Evolutionary conservation across 2,329 filamentous ascomycete genomes (phyloP).

Genomic region (Verticillium albo-atrum): DNA sequence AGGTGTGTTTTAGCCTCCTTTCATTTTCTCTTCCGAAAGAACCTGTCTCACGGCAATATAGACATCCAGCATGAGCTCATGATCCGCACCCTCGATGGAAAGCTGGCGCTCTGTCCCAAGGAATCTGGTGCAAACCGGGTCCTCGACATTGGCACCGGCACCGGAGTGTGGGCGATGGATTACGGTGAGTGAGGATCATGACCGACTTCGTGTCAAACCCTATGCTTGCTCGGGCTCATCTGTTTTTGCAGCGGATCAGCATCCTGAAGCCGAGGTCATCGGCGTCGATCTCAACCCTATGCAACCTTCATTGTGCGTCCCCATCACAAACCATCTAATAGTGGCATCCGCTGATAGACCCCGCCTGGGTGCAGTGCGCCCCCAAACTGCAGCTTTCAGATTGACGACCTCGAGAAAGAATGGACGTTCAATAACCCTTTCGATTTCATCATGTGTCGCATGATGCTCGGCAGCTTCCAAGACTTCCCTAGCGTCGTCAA

Average conservation of each 20-base stretch:
- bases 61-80: slow-evolving; percentile 32
- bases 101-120: slow-evolving; percentile 22
- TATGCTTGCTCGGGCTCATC: neutral
- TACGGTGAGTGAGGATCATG: slow-evolving; percentile 12
- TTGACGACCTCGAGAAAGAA: slow-evolving; percentile 28
- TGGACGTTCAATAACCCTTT: slow-evolving; percentile 20
- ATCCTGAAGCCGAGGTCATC: slow-evolving; percentile 37
- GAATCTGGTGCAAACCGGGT: slow-evolving; percentile 12
- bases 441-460: slow-evolving; percentile 32
- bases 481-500: slow-evolving; percentile 22
- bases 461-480: slow-evolving; percentile 24
- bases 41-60: neutral
- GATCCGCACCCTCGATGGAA: slow-evolving; percentile 22
- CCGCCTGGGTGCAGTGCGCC: slow-evolving; percentile 15
- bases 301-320: slow-evolving; percentile 33
- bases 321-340: neutral
- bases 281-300: slow-evolving; percentile 53
- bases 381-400: slow-evolving; percentile 28
- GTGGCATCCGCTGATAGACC: neutral
- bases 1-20: neutral
- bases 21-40: neutral
- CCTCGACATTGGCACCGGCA: slow-evolving; percentile 19
- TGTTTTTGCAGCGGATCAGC: slow-evolving; percentile 22
- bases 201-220: neutral
- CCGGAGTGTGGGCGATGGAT: slow-evolving; percentile 20